phyloP scores from a whole-genome alignment of 2,329 filamentous ascomycete species.

The Talaromyces sp. region DNA sequence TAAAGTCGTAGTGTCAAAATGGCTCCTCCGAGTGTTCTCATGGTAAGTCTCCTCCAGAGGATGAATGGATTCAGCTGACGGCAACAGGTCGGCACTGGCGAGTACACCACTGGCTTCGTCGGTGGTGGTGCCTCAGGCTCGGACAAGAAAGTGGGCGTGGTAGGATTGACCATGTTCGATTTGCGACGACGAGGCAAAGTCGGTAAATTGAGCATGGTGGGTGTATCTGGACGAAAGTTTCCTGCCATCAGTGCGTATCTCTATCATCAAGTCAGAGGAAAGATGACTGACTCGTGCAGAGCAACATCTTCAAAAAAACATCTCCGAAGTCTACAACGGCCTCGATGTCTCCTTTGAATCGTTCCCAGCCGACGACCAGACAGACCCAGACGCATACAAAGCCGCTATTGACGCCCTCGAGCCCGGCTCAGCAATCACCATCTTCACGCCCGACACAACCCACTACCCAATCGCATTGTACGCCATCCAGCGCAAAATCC shows the following conservation, averaged over 20 bases:
- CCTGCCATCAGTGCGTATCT: slow-evolving; percentile 68
- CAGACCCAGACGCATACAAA: slow-evolving; percentile 82
- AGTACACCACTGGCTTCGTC: slow-evolving; percentile 96
- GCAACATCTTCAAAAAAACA: slow-evolving; percentile 83
- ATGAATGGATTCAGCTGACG: not conserved
- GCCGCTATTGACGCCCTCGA: slow-evolving; percentile 78
- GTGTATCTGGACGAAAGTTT: slow-evolving; percentile 84
- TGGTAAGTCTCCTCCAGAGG: slow-evolving; percentile 50
- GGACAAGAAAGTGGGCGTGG: slow-evolving; percentile 95
- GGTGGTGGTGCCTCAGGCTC: slow-evolving; percentile 78
- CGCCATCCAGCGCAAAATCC: slow-evolving; percentile 81
- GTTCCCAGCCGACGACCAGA: slow-evolving; percentile 70
- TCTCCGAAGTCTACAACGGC: slow-evolving; percentile 80
- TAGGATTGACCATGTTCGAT: slow-evolving; percentile 86
- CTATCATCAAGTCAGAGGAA: not conserved
- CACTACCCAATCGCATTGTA: slow-evolving; percentile 92
- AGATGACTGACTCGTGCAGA: not conserved
- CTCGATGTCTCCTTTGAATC: slow-evolving; percentile 84
- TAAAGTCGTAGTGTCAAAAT: slow-evolving; percentile 34
- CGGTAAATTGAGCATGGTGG: slow-evolving; percentile 80
- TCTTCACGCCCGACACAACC: slow-evolving; percentile 92
- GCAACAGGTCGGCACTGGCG: slow-evolving; percentile 76
- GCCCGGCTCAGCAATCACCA: slow-evolving; percentile 84
- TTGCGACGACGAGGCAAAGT: slow-evolving; percentile 86
- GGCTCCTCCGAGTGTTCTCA: slow-evolving; percentile 66